A percentile compares a stretch with the other conserved stretches of the same genome.
Evolutionary conservation across 179 eudicot species (phyloP).

Genomic region (Camellia oleifera): DNA sequence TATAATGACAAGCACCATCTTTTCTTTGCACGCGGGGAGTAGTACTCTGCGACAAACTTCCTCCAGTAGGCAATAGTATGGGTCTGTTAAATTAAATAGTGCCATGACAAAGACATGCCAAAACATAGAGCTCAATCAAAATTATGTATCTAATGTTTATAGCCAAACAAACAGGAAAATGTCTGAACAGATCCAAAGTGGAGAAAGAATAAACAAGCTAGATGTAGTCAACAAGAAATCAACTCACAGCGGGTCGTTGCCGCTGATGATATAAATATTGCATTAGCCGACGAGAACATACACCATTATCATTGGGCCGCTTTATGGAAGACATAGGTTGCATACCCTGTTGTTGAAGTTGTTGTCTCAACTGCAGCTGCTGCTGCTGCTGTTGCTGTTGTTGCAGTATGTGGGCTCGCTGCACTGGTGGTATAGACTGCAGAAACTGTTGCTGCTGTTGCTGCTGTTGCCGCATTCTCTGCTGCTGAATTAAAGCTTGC

Average conservation of each 20-base stretch:
- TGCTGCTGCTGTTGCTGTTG: constrained; percentile 62
- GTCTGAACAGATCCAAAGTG: too few species aligned
- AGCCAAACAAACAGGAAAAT: not conserved
- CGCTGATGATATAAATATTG: constrained; percentile 86
- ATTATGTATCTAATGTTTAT: not conserved
- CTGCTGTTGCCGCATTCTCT: constrained; percentile 75
- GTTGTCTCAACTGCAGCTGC: constrained; percentile 66
- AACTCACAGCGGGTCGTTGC: constrained; percentile 79
- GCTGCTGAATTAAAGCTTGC: constrained; percentile 79
- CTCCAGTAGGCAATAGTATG: constrained; percentile 87
- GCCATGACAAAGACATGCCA: constrained; percentile 6
- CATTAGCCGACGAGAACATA: constrained; percentile 88
- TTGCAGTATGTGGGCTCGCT: constrained; percentile 69
- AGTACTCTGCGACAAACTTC: constrained; percentile 88
- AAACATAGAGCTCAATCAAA: not conserved
- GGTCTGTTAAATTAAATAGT: constrained; percentile 47
- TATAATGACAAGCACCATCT: constrained; percentile 94
- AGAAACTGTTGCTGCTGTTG: constrained; percentile 71
- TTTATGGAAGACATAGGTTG: constrained; percentile 57
- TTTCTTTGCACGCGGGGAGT: constrained; percentile 91
- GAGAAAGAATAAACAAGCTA: not conserved
- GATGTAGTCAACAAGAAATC: constrained; percentile 5
- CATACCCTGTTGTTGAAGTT: constrained; percentile 65
- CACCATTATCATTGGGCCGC: constrained; percentile 76
- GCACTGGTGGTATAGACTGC: constrained; percentile 78